Evolutionary conservation across 148 eudicot species (phyloP).

Genomic region (Camellia sinensis): DNA sequence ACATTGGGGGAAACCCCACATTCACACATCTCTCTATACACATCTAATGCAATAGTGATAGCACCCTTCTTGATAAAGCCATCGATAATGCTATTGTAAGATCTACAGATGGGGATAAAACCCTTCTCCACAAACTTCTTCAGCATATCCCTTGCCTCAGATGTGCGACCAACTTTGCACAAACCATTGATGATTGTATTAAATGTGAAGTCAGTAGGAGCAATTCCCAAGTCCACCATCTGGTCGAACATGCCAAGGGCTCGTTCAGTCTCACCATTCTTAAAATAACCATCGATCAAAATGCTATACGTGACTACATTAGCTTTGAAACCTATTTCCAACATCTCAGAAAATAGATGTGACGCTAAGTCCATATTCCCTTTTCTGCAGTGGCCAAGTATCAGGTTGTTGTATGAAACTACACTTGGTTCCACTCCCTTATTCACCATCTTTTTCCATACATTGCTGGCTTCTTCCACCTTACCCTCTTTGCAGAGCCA

Average conservation of each 20-base stretch:
- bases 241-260: slow-evolving; percentile 50
- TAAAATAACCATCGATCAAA: slow-evolving; percentile 57
- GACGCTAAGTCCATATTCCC: slow-evolving; percentile 55
- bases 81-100: slow-evolving; percentile 60
- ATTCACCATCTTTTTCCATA: slow-evolving; percentile 58
- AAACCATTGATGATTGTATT: slow-evolving; percentile 56
- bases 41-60: slow-evolving; percentile 56
- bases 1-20: slow-evolving; percentile 54
- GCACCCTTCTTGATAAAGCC: slow-evolving; percentile 58
- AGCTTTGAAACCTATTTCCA: slow-evolving; percentile 40
- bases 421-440: slow-evolving; percentile 46
- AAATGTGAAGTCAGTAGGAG: slow-evolving; percentile 43
- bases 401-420: slow-evolving; percentile 52
- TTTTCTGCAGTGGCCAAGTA: slow-evolving; percentile 59
- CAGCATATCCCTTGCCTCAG: slow-evolving; percentile 45
- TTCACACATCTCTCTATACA: slow-evolving; percentile 49
- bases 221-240: slow-evolving; percentile 46
- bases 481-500: slow-evolving; percentile 49
- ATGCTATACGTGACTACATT: slow-evolving; percentile 53
- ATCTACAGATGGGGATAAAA: slow-evolving; percentile 43
- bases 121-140: slow-evolving; percentile 38
- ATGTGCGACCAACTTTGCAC: slow-evolving; percentile 55
- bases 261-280: slow-evolving; percentile 41
- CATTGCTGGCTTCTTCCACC: slow-evolving; percentile 44
- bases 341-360: slow-evolving; percentile 41